Evolutionary conservation across 2,329 filamentous ascomycete species (phyloP).

Genomic region (Pestalotiopsis sp.): DNA sequence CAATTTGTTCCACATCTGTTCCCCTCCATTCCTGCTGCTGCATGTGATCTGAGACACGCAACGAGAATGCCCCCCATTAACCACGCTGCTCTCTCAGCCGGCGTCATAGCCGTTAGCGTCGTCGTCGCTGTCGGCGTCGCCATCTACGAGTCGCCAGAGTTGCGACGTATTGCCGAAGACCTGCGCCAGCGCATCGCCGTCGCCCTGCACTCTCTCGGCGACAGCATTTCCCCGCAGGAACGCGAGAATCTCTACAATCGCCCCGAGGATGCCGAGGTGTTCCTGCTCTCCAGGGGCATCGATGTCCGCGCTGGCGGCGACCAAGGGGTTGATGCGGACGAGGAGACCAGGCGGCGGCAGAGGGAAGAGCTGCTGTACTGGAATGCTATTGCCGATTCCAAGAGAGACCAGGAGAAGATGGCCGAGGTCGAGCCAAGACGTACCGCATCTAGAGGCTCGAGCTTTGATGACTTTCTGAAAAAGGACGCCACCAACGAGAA

Average conservation of each 20-base stretch:
- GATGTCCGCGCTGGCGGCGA: slow-evolving; percentile 31
- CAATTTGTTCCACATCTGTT: background rate
- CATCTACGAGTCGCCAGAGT: slow-evolving; percentile 65
- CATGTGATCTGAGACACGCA: background rate
- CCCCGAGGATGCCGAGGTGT: slow-evolving; percentile 67
- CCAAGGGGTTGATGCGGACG: slow-evolving; percentile 60
- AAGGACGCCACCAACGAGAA: slow-evolving; percentile 52
- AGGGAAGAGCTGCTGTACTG: slow-evolving; percentile 68
- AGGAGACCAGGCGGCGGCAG: slow-evolving; percentile 61
- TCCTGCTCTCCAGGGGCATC: slow-evolving; percentile 52
- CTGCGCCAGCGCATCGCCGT: slow-evolving; percentile 63
- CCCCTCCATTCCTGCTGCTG: background rate
- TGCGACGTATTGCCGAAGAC: slow-evolving; percentile 63
- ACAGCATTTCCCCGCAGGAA: slow-evolving; percentile 52
- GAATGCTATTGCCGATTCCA: slow-evolving; percentile 54
- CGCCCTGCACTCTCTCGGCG: slow-evolving; percentile 60
- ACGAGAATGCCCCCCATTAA: slow-evolving; percentile 55
- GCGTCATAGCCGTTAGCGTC: slow-evolving; percentile 58
- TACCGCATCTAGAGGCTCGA: slow-evolving; percentile 36
- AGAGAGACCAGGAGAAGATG: slow-evolving; percentile 30
- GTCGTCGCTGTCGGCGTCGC: slow-evolving; percentile 60
- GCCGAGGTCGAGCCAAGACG: slow-evolving; percentile 19
- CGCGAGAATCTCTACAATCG: slow-evolving; percentile 63
- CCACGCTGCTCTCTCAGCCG: slow-evolving; percentile 56
- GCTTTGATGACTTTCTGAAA: slow-evolving; percentile 62